Percentiles rank a stretch among this genome's conserved stretches.
Conservation (phyloP, 306 rosid species). For the Corylus avellana region DNA sequence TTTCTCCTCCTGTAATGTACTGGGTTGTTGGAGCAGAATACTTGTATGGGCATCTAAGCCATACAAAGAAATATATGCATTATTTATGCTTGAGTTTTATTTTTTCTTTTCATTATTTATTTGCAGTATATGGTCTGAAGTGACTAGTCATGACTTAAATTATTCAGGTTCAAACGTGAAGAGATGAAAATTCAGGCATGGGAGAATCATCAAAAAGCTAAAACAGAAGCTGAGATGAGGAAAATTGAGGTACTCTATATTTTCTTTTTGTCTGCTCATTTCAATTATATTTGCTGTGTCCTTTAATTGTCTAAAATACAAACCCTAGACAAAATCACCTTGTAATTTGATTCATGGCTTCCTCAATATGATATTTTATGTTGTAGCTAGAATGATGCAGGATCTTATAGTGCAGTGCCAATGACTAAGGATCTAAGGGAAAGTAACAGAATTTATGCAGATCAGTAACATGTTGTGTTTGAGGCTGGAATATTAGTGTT, state of each 20-base stretch:
- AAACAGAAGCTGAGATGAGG: conserved; percentile 94
- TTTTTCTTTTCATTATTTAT: conserved; percentile 7
- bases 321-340: background rate
- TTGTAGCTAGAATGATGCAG: background rate
- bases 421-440: background rate
- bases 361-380: background rate
- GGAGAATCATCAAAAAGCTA: conserved; percentile 97
- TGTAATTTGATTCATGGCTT: background rate
- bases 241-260: conserved; percentile 69
- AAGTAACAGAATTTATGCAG: too few species aligned
- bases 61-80: conserved; percentile 8
- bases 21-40: conserved; percentile 5
- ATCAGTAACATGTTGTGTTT: too few species aligned
- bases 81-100: background rate
- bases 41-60: conserved; percentile 21
- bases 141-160: conserved; percentile 26
- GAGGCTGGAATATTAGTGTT: too few species aligned
- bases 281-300: conserved; percentile 17
- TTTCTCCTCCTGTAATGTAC: background rate
- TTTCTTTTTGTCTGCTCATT: conserved; percentile 6
- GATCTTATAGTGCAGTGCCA: background rate
- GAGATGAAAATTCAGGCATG: conserved; percentile 96
- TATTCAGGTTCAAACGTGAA: conserved; percentile 85
- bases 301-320: background rate
- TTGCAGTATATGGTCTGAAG: conserved; percentile 28